phyloP scores from a whole-genome alignment of 306 rosid species.

The Astragalus membranaceus region DNA sequence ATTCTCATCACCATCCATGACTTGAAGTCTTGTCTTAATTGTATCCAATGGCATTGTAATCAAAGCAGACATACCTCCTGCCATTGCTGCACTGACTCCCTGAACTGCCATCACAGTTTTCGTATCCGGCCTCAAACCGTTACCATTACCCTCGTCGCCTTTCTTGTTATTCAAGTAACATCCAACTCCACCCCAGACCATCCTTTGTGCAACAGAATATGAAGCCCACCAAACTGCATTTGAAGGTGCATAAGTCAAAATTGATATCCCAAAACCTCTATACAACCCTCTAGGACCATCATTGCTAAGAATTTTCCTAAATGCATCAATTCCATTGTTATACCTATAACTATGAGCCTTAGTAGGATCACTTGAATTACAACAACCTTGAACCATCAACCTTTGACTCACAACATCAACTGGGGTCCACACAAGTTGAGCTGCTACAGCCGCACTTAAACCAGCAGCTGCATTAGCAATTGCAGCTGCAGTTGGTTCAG shows the following conservation, averaged over 20 bases:
- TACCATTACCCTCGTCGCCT: constrained; percentile 26
- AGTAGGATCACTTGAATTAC: constrained; percentile 23
- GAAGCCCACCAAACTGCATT: constrained; percentile 98
- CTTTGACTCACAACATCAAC: constrained; percentile 55
- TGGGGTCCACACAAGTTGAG: constrained; percentile 90
- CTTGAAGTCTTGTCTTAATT: constrained; percentile 79
- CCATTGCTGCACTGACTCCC: constrained; percentile 92
- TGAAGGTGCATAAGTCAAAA: constrained; percentile 79
- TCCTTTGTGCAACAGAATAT: constrained; percentile 64
- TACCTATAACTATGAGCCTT: constrained; percentile 40
- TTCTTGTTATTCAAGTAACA: constrained; percentile 45
- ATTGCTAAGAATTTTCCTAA: constrained; percentile 53
- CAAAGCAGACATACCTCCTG: constrained; percentile 75
- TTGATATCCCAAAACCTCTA: constrained; percentile 43
- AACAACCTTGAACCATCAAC: constrained; percentile 59
- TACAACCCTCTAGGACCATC: constrained; percentile 75
- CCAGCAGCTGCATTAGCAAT: constrained; percentile 78
- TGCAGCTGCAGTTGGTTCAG: constrained; percentile 62
- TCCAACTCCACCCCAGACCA: constrained; percentile 78
- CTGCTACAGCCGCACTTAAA: constrained; percentile 69
- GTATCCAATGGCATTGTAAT: constrained; percentile 90
- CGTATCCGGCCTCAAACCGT: constrained; percentile 44
- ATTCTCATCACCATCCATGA: constrained; percentile 75
- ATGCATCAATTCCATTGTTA: constrained; percentile 66
- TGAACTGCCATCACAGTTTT: constrained; percentile 77